These are phyloP conservation scores for Colletotrichum horii DNA, from an alignment of 2,329 filamentous ascomycete species.

Conservation along the genomic window DNA sequence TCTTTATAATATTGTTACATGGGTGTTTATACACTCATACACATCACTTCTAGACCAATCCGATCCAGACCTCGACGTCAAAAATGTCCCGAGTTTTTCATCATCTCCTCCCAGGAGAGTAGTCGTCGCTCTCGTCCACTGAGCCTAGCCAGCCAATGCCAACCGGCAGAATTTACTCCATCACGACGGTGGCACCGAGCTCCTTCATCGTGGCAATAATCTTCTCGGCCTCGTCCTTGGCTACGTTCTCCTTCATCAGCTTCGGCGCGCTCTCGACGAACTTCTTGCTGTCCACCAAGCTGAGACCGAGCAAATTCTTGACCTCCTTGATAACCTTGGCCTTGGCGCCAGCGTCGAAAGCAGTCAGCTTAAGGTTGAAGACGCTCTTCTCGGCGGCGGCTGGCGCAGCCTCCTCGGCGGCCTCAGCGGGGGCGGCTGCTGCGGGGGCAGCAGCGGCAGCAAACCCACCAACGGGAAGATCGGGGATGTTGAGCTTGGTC, in stretches of 20 bases:
- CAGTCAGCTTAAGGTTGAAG: conserved; percentile 93
- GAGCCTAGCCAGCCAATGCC: neutral
- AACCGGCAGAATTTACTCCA: conserved; percentile 72
- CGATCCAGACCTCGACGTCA: conserved; percentile 18
- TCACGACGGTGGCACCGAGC: conserved; percentile 83
- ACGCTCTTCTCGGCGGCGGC: conserved; percentile 94
- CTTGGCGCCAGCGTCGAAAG: conserved; percentile 87
- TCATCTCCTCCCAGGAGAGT: neutral
- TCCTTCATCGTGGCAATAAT: conserved; percentile 95
- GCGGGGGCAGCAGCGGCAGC: conserved; percentile 63
- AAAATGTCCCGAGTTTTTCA: neutral
- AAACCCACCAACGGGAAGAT: conserved; percentile 94
- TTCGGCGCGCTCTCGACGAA: conserved; percentile 99
- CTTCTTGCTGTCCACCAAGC: conserved; percentile 99
- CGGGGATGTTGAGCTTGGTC: conserved; percentile 96
- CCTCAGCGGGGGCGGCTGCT: conserved; percentile 70
- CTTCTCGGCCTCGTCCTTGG: conserved; percentile 99
- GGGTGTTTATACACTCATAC: conserved; percentile 33
- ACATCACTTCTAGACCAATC: conserved; percentile 19
- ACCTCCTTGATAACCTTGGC: conserved; percentile 99
- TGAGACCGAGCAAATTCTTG: conserved; percentile 93
- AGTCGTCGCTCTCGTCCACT: neutral
- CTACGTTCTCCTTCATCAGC: conserved; percentile 97
- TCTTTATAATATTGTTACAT: conserved; percentile 35
- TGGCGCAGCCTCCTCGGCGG: conserved; percentile 87